These are phyloP conservation scores for Mortierella sp. DNA, from an alignment of 371 early-diverging fungal species.

Conservation along the genomic window DNA sequence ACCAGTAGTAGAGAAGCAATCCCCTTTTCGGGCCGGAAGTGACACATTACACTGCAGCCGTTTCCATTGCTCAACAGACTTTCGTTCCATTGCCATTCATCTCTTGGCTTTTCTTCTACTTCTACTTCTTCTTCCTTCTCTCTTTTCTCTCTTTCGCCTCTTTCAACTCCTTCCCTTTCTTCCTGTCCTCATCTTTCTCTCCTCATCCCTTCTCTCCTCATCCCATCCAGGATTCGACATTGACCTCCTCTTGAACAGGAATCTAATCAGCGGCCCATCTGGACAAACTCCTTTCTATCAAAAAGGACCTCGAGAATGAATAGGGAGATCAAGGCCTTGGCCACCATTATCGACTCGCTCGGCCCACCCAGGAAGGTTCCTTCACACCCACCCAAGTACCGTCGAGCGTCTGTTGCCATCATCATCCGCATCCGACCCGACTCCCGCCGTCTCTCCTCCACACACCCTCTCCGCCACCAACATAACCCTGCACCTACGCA, in stretches of 20 bases:
- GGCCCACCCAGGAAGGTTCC: constrained; percentile 40
- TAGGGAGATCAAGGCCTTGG: constrained; percentile 35
- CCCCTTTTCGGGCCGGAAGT: too few relatives aligned
- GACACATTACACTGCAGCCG: too few relatives aligned
- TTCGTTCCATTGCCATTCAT: constrained; percentile 2
- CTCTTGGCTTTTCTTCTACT: too few relatives aligned
- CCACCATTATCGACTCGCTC: constrained; percentile 42
- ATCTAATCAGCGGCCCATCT: not conserved
- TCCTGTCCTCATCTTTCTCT: not conserved
- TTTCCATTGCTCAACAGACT: constrained; percentile 1
- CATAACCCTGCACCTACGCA: not conserved
- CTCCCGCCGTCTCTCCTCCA: constrained; percentile 15
- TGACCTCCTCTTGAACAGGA: not conserved
- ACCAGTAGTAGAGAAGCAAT: too few relatives aligned
- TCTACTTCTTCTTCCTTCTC: not conserved
- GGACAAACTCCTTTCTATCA: not conserved
- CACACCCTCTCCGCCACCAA: constrained; percentile 3
- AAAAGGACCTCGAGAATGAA: constrained; percentile 15
- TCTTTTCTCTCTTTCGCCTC: not conserved
- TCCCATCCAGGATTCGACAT: constrained; percentile 5
- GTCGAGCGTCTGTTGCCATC: constrained; percentile 51
- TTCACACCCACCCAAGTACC: constrained; percentile 35
- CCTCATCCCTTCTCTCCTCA: not conserved
- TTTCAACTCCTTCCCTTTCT: not conserved
- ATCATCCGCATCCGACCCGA: constrained; percentile 50